Conservation (phyloP, 2,329 filamentous ascomycete species). For the Bipolaris sorokiniana region DNA sequence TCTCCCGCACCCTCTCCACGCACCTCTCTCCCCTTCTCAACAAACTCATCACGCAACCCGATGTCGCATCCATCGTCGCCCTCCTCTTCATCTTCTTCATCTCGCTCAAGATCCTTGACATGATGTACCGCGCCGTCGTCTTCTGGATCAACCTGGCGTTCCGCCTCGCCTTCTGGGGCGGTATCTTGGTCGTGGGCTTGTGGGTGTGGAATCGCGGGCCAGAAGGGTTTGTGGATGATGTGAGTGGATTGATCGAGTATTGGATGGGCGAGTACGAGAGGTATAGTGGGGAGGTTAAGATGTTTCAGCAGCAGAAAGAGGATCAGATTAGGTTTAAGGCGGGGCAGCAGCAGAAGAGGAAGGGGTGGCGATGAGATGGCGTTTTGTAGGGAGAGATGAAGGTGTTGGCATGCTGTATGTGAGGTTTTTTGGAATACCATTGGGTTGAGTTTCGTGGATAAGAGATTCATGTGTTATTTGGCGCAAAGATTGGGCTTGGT, state of each 20-base stretch:
- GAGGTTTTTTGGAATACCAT: background rate
- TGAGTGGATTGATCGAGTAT: conserved; percentile 43
- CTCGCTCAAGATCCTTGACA: conserved; percentile 68
- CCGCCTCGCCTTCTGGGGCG: conserved; percentile 68
- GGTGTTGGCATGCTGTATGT: background rate
- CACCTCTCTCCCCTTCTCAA: conserved; percentile 41
- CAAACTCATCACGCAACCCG: conserved; percentile 45
- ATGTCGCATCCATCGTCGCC: conserved; percentile 60
- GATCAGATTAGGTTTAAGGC: conserved; percentile 33
- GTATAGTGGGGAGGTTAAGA: conserved; percentile 41
- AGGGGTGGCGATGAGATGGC: conserved; percentile 19
- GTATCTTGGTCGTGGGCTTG: conserved; percentile 60
- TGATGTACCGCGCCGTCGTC: conserved; percentile 73
- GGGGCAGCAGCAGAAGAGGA: conserved; percentile 21
- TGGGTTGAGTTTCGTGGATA: background rate
- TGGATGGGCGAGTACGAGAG: conserved; percentile 50
- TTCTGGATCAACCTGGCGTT: conserved; percentile 76
- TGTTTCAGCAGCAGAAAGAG: conserved; percentile 34
- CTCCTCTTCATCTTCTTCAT: conserved; percentile 69
- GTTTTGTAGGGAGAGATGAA: background rate
- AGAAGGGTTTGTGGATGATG: conserved; percentile 68
- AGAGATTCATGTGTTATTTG: background rate
- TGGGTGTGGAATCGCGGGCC: conserved; percentile 68
- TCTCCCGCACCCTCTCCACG: conserved; percentile 36
- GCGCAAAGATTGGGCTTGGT: background rate